phyloP scores from a whole-genome alignment of 495 filamentous ascomycete species.

The Poronia punctata region DNA sequence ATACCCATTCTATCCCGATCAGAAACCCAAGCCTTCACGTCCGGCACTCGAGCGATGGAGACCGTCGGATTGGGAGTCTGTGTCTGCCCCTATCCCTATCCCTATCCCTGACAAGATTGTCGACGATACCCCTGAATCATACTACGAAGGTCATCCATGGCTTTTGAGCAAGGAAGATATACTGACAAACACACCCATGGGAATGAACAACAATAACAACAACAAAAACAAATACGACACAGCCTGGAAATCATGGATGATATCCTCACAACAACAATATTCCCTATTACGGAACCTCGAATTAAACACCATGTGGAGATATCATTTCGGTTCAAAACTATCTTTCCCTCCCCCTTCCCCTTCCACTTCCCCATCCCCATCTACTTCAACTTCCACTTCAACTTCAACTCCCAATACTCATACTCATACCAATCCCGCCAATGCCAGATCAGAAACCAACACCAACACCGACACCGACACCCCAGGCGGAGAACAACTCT shows the following conservation, averaged over 20 bases:
- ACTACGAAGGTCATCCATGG: too few relatives aligned
- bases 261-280: constrained; percentile 49
- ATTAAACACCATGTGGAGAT: constrained; percentile 35
- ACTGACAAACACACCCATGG: too few relatives aligned
- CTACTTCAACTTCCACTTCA: too few relatives aligned
- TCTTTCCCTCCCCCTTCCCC: neutral
- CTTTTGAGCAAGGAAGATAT: too few relatives aligned
- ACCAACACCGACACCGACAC: constrained; percentile 7
- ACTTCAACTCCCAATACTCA: too few relatives aligned
- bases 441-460: constrained; percentile 14
- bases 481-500: constrained; percentile 31
- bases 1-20: constrained; percentile 42
- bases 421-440: too few relatives aligned
- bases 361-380: too few relatives aligned
- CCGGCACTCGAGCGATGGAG: constrained; percentile 18
- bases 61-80: constrained; percentile 24
- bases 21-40: constrained; percentile 11
- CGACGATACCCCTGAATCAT: too few relatives aligned
- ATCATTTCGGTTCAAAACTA: constrained; percentile 38
- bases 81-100: constrained; percentile 42
- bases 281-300: constrained; percentile 49
- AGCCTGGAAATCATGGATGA: constrained; percentile 40
- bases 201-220: too few relatives aligned
- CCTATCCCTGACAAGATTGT: too few relatives aligned
- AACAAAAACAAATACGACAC: constrained; percentile 31